Evolutionary conservation across 306 rosid genomes (phyloP).

Genomic region (Sophora flavescens): DNA sequence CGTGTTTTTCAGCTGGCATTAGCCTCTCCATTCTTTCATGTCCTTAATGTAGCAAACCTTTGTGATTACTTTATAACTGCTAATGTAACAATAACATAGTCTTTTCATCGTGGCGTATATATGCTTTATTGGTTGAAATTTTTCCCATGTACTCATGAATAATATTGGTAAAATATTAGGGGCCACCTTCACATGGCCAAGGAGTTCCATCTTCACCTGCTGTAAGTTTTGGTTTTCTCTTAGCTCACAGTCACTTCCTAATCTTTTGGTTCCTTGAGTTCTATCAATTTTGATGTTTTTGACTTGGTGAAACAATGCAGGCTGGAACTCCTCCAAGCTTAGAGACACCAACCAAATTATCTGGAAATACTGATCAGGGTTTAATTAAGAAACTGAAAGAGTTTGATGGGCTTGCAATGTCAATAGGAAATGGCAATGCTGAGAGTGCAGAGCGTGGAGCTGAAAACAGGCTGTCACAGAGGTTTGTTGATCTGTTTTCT

Average conservation of each 20-base stretch:
- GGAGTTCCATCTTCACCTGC: constrained; percentile 76
- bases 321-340: constrained; percentile 63
- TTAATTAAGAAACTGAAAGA: constrained; percentile 81
- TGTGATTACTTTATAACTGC: constrained; percentile 7
- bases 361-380: constrained; percentile 82
- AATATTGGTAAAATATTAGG: constrained; percentile 55
- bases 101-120: constrained; percentile 8
- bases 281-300: constrained; percentile 32
- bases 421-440: constrained; percentile 79
- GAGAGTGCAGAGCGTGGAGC: constrained; percentile 70
- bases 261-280: constrained; percentile 11
- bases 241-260: background rate
- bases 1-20: constrained; percentile 20
- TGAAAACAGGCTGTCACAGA: constrained; percentile 69
- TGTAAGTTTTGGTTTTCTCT: constrained; percentile 60
- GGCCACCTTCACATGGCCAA: constrained; percentile 74
- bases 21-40: constrained; percentile 32
- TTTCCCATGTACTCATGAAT: constrained; percentile 38
- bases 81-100: background rate
- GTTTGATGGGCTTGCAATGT: constrained; percentile 94
- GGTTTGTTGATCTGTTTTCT: constrained; percentile 60
- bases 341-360: constrained; percentile 76
- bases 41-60: constrained; percentile 30
- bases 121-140: background rate
- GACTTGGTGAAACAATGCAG: constrained; percentile 60